Evolutionary conservation across 2,329 filamentous ascomycete species (phyloP), one percentile per base, ranked within the genome.

Genomic region (Aspergillus costaricaensis): DNA sequence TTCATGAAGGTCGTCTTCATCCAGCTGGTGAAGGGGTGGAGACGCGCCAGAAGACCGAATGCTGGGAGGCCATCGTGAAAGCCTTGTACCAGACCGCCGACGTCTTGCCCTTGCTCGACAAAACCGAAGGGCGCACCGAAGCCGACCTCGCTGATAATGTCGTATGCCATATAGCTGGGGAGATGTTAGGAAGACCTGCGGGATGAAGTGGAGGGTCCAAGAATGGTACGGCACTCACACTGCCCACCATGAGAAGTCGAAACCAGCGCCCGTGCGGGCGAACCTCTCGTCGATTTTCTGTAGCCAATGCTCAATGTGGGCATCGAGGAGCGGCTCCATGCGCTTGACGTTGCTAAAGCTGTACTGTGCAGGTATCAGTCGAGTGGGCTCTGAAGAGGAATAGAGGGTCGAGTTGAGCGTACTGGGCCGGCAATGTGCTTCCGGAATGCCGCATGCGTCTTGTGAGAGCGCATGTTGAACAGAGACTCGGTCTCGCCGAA

Each of bases 101-200:
- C 78, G 65, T 87, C 84, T 23, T 75, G 72, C 17, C 78, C 83
- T 57, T 79, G 75, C 57, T 82, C 76, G 9, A 86, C 76, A 67
- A 87, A 87, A 10, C 84, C 84, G 55, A 87, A 80, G 1, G 83
- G 79, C 3, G 77, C 80, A 9, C 84, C 83, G 64, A 86, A 86
- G 1, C 81, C 83, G 43, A 86, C 75, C 61, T 85, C 82, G 23
- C 79, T 81, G 58, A 86, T 83, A 38, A 85, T 80, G 65, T 86
- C 84, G 73, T 85, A 86, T 3, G 83, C 83, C 76, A 85, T 78
- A 64, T 79, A 84, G 6, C 72, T 77, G 47, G 27, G 21, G 21
- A 17, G 39, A 27, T 23, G 14, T 39, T 21, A 23, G 25, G 5
- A 5, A 8, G 5, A 2, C 27, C 5, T 39, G 7, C 1, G 27